Percentiles rank a stretch among this genome's conserved stretches.
phyloP scores from a whole-genome alignment of 345 rosid genomes.

The Euphorbia peplus region DNA sequence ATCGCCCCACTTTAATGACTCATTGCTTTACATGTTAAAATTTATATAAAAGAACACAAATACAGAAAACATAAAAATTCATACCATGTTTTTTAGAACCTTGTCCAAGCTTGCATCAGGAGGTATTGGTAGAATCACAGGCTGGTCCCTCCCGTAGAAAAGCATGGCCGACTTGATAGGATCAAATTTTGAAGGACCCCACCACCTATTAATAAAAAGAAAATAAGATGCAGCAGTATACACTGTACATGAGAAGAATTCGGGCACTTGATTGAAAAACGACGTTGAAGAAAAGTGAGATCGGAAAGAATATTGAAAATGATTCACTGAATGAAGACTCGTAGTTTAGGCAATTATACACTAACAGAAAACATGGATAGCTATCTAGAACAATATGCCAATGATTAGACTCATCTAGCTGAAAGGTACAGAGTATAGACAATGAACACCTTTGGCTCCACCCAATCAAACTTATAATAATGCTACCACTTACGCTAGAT shows the following conservation, averaged over 20 bases:
- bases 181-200: constrained; percentile 92
- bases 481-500: too few relatives aligned
- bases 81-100: constrained; percentile 73
- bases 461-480: too few relatives aligned
- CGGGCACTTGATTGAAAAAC: neutral
- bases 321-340: neutral
- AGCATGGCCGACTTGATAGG: constrained; percentile 83
- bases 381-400: neutral
- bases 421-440: too few relatives aligned
- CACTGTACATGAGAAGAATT: constrained; percentile 8
- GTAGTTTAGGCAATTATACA: neutral
- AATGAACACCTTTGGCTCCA: too few relatives aligned
- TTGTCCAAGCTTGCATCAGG: constrained; percentile 66
- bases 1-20: too few relatives aligned
- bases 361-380: neutral
- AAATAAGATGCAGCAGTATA: neutral
- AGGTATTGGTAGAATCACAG: constrained; percentile 64
- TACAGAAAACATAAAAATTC: neutral
- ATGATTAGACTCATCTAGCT: too few relatives aligned
- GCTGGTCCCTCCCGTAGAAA: constrained; percentile 68
- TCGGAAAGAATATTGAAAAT: neutral
- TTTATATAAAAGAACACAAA: neutral
- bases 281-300: neutral
- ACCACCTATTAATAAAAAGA: constrained; percentile 60
- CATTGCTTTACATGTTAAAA: too few relatives aligned